Percentiles rank a stretch among this genome's conserved stretches.
phyloP scores from a whole-genome alignment of 2,329 filamentous ascomycete species.

The Colletotrichum coccodes region DNA sequence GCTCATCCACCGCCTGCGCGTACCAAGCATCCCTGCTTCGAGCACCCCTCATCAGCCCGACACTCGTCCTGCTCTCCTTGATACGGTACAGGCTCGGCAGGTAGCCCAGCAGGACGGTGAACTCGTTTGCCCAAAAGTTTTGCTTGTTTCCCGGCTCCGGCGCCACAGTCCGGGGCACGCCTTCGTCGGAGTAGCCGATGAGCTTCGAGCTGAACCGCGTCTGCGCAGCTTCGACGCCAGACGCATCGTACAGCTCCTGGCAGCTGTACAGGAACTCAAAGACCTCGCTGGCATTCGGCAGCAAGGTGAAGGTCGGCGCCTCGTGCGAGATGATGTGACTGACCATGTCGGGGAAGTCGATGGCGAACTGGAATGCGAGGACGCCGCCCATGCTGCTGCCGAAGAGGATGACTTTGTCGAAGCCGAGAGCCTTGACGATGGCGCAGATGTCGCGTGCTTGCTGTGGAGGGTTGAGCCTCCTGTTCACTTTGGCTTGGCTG shows the following conservation, averaged over 20 bases:
- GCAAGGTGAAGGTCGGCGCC: conserved; percentile 37
- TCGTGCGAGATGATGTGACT: conserved; percentile 45
- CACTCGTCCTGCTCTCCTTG: conserved; percentile 37
- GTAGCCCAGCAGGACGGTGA: conserved; percentile 35
- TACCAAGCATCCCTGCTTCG: conserved; percentile 41
- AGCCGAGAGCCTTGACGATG: conserved; percentile 41
- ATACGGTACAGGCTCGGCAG: conserved; percentile 40
- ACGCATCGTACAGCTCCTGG: conserved; percentile 35
- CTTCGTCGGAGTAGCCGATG: conserved; percentile 40
- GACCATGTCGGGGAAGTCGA: conserved; percentile 41
- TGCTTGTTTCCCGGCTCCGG: conserved; percentile 36
- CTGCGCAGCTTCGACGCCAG: conserved; percentile 35
- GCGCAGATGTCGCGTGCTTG: conserved; percentile 44
- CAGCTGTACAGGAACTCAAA: conserved; percentile 38
- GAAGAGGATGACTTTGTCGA: conserved; percentile 40
- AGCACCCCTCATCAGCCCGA: conserved; percentile 40
- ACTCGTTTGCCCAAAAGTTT: conserved; percentile 45
- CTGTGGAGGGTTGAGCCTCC: conserved; percentile 39
- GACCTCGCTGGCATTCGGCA: conserved; percentile 38
- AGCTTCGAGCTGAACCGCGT: conserved; percentile 35
- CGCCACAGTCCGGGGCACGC: conserved; percentile 33
- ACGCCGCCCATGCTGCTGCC: conserved; percentile 43
- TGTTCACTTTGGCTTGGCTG: conserved; percentile 38
- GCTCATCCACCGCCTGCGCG: conserved; percentile 39
- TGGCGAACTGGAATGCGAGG: conserved; percentile 42